phyloP scores from a whole-genome alignment of 129 eudicot genomes.

The Tagetes erecta region DNA sequence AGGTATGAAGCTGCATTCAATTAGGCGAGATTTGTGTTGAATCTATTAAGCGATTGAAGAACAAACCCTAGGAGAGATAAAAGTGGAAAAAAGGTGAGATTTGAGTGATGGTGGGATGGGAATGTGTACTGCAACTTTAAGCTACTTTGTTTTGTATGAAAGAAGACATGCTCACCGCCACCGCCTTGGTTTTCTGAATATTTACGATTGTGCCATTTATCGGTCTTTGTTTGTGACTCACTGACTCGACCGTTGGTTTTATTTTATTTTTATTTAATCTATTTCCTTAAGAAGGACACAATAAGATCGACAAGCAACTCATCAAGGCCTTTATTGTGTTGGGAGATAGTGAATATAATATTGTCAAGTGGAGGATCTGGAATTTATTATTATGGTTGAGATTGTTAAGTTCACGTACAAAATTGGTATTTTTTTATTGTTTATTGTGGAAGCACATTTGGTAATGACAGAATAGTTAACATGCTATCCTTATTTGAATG shows the following conservation, averaged over 20 bases:
- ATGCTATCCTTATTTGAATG: too few species aligned
- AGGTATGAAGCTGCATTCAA: slow-evolving; percentile 15
- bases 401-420: too few species aligned
- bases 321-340: too few species aligned
- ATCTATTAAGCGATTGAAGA: slow-evolving; percentile 13
- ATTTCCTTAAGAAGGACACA: too few species aligned
- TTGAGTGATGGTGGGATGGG: slow-evolving; percentile 34
- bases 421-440: too few species aligned
- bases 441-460: too few species aligned
- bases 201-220: slow-evolving; percentile 31
- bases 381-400: too few species aligned
- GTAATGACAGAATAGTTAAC: too few species aligned
- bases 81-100: slow-evolving; percentile 27
- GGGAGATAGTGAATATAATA: too few species aligned
- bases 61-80: slow-evolving; percentile 55
- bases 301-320: too few species aligned
- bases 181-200: slow-evolving; percentile 8
- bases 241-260: not conserved
- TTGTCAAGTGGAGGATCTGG: too few species aligned
- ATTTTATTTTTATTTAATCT: not conserved
- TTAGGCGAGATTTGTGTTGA: not conserved
- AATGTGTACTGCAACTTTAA: slow-evolving; percentile 49
- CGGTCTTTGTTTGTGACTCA: not conserved
- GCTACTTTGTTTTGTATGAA: slow-evolving; percentile 45
- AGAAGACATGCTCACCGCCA: slow-evolving; percentile 28